These are phyloP conservation scores for Sclerotinia spermophila DNA, from an alignment of 2,329 filamentous ascomycete species.

Conservation along the genomic window DNA sequence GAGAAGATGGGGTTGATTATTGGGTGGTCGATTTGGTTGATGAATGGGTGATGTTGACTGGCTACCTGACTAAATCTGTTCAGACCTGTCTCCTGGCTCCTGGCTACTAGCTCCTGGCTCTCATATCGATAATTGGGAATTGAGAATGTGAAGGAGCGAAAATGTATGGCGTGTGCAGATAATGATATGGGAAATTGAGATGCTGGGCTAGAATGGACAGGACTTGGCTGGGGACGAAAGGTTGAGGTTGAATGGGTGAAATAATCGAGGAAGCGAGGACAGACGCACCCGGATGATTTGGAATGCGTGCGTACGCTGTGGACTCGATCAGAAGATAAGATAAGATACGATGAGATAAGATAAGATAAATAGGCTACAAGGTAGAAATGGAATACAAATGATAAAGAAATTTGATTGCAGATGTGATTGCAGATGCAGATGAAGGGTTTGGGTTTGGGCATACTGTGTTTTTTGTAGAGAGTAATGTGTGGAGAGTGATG, in stretches of 20 bases:
- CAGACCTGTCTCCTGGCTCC: neutral
- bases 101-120: neutral
- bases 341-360: too few relatives aligned
- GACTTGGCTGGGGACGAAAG: neutral
- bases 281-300: neutral
- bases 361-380: neutral
- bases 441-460: neutral
- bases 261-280: too few relatives aligned
- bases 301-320: neutral
- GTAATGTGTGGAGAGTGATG: too few relatives aligned
- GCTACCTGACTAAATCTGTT: neutral
- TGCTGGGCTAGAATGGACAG: neutral
- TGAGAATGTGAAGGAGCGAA: neutral
- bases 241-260: neutral
- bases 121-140: neutral
- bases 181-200: neutral
- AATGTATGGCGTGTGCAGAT: neutral
- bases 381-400: constrained; percentile 12
- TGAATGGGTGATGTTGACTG: neutral
- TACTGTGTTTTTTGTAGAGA: neutral
- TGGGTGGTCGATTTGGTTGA: neutral
- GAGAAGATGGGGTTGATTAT: neutral
- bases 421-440: too few relatives aligned
- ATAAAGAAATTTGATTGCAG: too few relatives aligned
- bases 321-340: constrained; percentile 8